Conservation (phyloP, 176 grass and related monocot genomes). For the Musa troglodytarum region DNA sequence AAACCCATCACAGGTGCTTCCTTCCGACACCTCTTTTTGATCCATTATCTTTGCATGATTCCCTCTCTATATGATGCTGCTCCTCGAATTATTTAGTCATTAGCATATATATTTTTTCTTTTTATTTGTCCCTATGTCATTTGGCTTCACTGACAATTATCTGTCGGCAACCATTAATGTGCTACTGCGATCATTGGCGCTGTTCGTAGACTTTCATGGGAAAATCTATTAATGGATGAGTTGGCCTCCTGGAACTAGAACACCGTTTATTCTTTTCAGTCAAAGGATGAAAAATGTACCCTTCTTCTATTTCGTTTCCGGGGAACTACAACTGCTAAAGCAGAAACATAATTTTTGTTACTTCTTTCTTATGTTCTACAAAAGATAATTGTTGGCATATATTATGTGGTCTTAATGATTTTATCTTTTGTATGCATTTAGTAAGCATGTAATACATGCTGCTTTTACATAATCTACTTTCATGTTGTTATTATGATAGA, state of each 20-base stretch:
- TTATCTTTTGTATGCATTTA: not conserved
- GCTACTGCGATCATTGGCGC: not conserved
- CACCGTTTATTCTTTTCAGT: not conserved
- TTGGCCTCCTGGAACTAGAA: not conserved
- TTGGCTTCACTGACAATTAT: not conserved
- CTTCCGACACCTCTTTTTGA: not conserved
- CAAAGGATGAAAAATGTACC: not conserved
- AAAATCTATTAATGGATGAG: not conserved
- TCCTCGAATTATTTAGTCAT: not conserved
- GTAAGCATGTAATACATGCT: no score
- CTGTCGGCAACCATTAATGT: not conserved
- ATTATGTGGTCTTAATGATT: not conserved
- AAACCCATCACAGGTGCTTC: slow-evolving; percentile 71
- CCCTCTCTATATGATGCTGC: not conserved
- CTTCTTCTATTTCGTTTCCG: not conserved
- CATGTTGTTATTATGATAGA: not conserved
- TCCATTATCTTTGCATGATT: not conserved
- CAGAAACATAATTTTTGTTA: not conserved
- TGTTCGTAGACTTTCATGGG: not conserved
- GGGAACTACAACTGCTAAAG: no score
- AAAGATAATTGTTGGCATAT: not conserved
- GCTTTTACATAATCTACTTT: not conserved
- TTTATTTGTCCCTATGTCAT: not conserved
- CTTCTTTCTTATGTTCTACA: not conserved
- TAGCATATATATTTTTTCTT: not conserved